Evolutionary conservation across 2,329 filamentous ascomycete species (phyloP).

Genomic region (Pleomassaria siparia): DNA sequence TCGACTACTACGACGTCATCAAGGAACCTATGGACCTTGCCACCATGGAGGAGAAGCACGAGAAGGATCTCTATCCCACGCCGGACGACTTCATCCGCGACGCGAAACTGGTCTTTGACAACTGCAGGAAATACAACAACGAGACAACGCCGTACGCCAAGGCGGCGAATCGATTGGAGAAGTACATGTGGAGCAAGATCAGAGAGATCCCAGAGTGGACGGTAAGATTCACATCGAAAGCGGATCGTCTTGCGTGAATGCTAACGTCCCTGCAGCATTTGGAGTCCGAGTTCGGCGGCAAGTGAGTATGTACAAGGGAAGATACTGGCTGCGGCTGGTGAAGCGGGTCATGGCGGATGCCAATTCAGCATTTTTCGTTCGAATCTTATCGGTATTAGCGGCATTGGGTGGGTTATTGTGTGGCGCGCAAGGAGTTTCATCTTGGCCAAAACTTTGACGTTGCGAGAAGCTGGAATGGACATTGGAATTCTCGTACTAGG

Average conservation of each 20-base stretch:
- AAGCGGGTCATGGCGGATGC: too few relatives aligned
- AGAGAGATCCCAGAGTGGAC: conserved; percentile 88
- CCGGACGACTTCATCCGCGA: conserved; percentile 93
- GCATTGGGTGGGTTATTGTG: background rate
- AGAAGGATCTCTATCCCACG: conserved; percentile 86
- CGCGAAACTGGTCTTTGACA: conserved; percentile 86
- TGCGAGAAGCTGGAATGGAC: background rate
- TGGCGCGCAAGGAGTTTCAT: background rate
- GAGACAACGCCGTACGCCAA: conserved; percentile 95
- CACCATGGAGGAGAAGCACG: conserved; percentile 94
- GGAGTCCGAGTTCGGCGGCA: conserved; percentile 33
- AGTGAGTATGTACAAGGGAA: conserved; percentile 17
- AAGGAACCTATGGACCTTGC: conserved; percentile 95
- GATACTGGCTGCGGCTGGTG: too few relatives aligned
- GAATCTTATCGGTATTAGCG: background rate
- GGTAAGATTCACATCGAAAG: conserved; percentile 21
- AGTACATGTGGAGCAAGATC: conserved; percentile 94
- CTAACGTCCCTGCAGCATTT: conserved; percentile 26
- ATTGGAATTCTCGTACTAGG: background rate
- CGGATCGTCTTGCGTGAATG: background rate
- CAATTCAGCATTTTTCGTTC: background rate
- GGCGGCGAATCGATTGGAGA: conserved; percentile 87
- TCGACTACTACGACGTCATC: conserved; percentile 99
- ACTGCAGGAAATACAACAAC: conserved; percentile 95
- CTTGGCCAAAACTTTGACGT: background rate